Percentiles rank a stretch among this genome's conserved stretches.
These are phyloP conservation scores for Aspergillus persii DNA, from an alignment of 2,329 filamentous ascomycete species.

Conservation along the genomic window DNA sequence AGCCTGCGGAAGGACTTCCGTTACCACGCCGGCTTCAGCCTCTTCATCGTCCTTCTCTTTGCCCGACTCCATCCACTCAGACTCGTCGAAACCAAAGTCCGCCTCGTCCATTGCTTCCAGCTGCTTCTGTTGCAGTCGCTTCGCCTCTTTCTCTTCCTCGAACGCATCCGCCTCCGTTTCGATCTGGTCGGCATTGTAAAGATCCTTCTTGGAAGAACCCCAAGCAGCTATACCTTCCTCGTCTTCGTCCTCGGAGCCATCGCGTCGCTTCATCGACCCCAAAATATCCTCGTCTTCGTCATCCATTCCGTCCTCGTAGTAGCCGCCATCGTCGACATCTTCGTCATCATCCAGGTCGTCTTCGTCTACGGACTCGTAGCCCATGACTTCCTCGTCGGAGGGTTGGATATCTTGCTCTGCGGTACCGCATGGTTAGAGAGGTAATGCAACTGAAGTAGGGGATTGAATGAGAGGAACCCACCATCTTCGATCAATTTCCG, in stretches of 20 bases:
- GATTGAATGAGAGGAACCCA: slow-evolving; percentile 23
- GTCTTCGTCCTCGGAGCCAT: slow-evolving; percentile 40
- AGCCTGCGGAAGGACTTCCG: slow-evolving; percentile 79
- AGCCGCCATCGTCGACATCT: slow-evolving; percentile 43
- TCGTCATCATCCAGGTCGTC: slow-evolving; percentile 44
- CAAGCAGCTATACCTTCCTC: slow-evolving; percentile 67
- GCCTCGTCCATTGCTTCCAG: slow-evolving; percentile 82
- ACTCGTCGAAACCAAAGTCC: slow-evolving; percentile 90
- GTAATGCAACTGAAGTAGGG: not conserved
- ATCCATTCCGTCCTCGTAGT: slow-evolving; percentile 40
- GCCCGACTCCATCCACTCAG: slow-evolving; percentile 71
- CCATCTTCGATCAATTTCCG: slow-evolving; percentile 68
- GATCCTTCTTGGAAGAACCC: slow-evolving; percentile 84
- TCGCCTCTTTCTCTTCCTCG: slow-evolving; percentile 89
- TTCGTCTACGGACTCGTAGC: slow-evolving; percentile 49
- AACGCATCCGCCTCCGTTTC: slow-evolving; percentile 72
- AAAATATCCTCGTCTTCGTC: slow-evolving; percentile 31
- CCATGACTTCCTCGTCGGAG: slow-evolving; percentile 64
- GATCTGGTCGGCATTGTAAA: slow-evolving; percentile 83
- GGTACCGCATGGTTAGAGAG: slow-evolving; percentile 16
- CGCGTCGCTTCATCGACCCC: slow-evolving; percentile 16
- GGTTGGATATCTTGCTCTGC: slow-evolving; percentile 57
- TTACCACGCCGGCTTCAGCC: slow-evolving; percentile 61
- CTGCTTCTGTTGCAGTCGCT: slow-evolving; percentile 85
- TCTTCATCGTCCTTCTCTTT: slow-evolving; percentile 46